These are phyloP conservation scores for Mycena kentingensis DNA, from an alignment of 768 basidiomycete species.

Conservation along the genomic window DNA sequence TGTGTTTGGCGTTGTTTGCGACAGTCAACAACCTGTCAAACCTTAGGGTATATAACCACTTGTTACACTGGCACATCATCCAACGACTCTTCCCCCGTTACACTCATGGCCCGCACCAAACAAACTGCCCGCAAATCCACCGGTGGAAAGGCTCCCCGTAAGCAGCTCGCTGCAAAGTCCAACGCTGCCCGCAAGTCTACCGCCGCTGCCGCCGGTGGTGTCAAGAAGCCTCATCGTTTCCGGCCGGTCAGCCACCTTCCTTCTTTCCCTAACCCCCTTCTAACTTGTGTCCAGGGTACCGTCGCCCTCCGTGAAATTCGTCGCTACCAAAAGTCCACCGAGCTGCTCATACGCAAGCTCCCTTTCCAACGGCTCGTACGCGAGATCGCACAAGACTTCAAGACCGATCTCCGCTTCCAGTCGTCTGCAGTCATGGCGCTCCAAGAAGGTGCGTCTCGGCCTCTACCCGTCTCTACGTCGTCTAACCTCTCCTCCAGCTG, in stretches of 20 bases:
- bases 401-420: too few relatives aligned
- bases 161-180: slow-evolving; percentile 70
- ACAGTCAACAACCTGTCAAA: slow-evolving; percentile 34
- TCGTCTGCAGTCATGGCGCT: too few relatives aligned
- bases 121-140: slow-evolving; percentile 64
- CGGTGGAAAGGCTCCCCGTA: slow-evolving; percentile 68
- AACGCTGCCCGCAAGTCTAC: slow-evolving; percentile 60
- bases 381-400: slow-evolving; percentile 92
- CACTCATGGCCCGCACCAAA: slow-evolving; percentile 56
- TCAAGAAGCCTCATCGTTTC: slow-evolving; percentile 92
- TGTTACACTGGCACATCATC: neutral
- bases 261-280: neutral
- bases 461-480: slow-evolving; percentile 10
- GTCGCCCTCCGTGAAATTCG: slow-evolving; percentile 90
- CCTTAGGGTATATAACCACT: slow-evolving; percentile 19
- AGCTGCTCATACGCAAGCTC: slow-evolving; percentile 83
- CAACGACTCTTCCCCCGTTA: neutral
- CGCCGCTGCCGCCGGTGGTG: slow-evolving; percentile 74
- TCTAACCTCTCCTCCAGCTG: slow-evolving; percentile 44
- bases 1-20: slow-evolving; percentile 46
- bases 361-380: slow-evolving; percentile 90
- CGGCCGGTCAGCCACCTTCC: slow-evolving; percentile 49
- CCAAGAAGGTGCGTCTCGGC: slow-evolving; percentile 50
- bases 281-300: slow-evolving; percentile 48
- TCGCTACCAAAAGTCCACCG: slow-evolving; percentile 87